phyloP scores from a whole-genome alignment of 2,329 filamentous ascomycete species.

The Microdochium nivale region DNA sequence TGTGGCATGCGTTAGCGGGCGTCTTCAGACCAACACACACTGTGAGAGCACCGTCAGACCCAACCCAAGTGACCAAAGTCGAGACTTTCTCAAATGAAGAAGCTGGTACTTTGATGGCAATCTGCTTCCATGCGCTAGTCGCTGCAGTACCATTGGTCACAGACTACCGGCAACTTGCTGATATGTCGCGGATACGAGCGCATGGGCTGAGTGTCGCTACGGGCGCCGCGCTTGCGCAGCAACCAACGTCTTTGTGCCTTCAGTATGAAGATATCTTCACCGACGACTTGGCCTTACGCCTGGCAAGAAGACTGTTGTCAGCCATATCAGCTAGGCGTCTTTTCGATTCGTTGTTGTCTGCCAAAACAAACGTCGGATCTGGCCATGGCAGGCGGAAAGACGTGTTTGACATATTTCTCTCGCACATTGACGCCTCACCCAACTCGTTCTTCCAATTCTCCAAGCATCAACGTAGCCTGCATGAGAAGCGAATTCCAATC shows the following conservation, averaged over 20 bases:
- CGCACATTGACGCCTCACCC: slow-evolving; percentile 44
- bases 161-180: slow-evolving; percentile 39
- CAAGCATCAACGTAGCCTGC: slow-evolving; percentile 40
- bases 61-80: slow-evolving; percentile 24
- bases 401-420: slow-evolving; percentile 38
- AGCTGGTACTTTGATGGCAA: slow-evolving; percentile 44
- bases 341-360: slow-evolving; percentile 35
- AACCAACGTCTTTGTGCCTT: slow-evolving; percentile 42
- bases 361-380: slow-evolving; percentile 24
- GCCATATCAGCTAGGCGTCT: slow-evolving; percentile 44
- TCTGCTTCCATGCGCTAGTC: slow-evolving; percentile 55
- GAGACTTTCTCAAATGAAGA: slow-evolving; percentile 36
- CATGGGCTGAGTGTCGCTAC: slow-evolving; percentile 41
- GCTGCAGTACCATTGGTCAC: slow-evolving; percentile 44
- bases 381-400: slow-evolving; percentile 22
- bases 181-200: slow-evolving; percentile 53
- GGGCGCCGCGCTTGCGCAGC: slow-evolving; percentile 34
- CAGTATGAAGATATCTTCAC: slow-evolving; percentile 57
- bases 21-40: slow-evolving; percentile 47
- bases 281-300: slow-evolving; percentile 48
- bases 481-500: slow-evolving; percentile 48
- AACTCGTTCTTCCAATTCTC: slow-evolving; percentile 38
- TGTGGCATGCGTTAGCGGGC: slow-evolving; percentile 52
- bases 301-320: slow-evolving; percentile 50
- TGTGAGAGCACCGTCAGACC: slow-evolving; percentile 28